Base-by-base conservation (phyloP, 139 green algal genomes). In the Auxenochlorella pyrenoidosa region DNA sequence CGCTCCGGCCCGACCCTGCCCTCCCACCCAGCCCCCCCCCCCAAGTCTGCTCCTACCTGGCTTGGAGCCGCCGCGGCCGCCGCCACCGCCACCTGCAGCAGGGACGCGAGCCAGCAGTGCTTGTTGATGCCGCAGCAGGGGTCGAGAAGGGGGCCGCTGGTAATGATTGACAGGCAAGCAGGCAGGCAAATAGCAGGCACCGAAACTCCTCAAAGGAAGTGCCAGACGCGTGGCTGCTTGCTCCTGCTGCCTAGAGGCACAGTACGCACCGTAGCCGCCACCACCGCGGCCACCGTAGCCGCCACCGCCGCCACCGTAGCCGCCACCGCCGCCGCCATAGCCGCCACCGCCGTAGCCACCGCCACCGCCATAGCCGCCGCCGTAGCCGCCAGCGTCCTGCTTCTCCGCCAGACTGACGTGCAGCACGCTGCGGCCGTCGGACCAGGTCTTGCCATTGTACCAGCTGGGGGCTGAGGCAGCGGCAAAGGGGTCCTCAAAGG, bases 371-470 rank as follows among this genome's bases (percentile, higher is more conserved):
- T 87, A 88, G 68, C 87, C 84, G 63, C 88, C 87, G 30, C 90
- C 71, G 51, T 82, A 41, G 13, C 65, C 60, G 26, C 40, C 78
- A 40, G 44, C 40, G 16, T 77, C 82, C 47, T 75, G 87, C 88
- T 93, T 94, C n/a, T 92, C 78, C 2, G 86, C 41, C 76, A 89
- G 68, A 38, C 79, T 86, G 36, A 89, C 86, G 30, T 82, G 54
- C 16, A 86, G 66, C 13, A 82, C 76, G 34, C 21, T 51, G 8
- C 19, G 15, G 30, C 85, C 85, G 63, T 86, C 80, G 32, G 24
- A 34, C 41, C 93, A 98, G 1, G 96, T 92, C 87, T 98, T 98
- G 88, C 93, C 92, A 79, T 96, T 92, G 82, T 98, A 98, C 95
- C 95, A 98, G n/a, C 93, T 68, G 32, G 97, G 93, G 3, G 95